Evolutionary conservation across 2,329 filamentous ascomycete genomes (phyloP), one percentile per base, ranked within the genome.

Genomic region (Talaromyces amestolkiae): DNA sequence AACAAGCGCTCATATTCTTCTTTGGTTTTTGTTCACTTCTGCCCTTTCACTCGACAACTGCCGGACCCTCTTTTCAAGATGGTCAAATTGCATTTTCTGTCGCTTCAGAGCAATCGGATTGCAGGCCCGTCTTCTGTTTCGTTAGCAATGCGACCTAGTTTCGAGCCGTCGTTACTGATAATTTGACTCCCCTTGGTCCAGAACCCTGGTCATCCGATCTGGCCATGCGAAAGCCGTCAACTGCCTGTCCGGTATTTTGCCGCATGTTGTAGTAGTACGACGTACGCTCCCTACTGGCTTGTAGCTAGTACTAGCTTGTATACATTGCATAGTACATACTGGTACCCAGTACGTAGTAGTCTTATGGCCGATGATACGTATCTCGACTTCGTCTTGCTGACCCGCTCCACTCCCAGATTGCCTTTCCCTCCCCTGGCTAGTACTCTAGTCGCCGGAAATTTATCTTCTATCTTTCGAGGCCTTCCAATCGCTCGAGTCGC

Each of bases 361-460:
- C 22, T 37, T 17, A 39, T 56, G 53, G 39, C 37, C 31, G 35
- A 53, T 61, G 59, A 61, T 61, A 61, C 58, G 24, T 60, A 24
- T 24, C 13, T 56, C 31, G 53, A 45, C 41, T 19, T 22, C 11
- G 22, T 56, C 53, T 56, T 13, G 33, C 33, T 39, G 53, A 56
- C 53, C 15, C 31, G 11, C 53, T 37, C 51, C 27, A 31, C 35
- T 54, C n/a, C 27, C 31, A 15, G 51, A 37, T 37, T 33, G 33
- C 24, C 27, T 53, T 31, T 35, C 31, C 31, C 5, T 51, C 51
- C 31, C 53, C 53, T 56, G 53, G 33, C 53, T 56, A 56, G 31
- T 24, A 15, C 4, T 39, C 33, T 39, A 56, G 31, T 56, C n/a
- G 53, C 33, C 53, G 53, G 33, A 17, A 4, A 15, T 8, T 56